Evolutionary conservation across 23 red algal genomes (phyloP).

Genomic region (Agarophyton chilense): DNA sequence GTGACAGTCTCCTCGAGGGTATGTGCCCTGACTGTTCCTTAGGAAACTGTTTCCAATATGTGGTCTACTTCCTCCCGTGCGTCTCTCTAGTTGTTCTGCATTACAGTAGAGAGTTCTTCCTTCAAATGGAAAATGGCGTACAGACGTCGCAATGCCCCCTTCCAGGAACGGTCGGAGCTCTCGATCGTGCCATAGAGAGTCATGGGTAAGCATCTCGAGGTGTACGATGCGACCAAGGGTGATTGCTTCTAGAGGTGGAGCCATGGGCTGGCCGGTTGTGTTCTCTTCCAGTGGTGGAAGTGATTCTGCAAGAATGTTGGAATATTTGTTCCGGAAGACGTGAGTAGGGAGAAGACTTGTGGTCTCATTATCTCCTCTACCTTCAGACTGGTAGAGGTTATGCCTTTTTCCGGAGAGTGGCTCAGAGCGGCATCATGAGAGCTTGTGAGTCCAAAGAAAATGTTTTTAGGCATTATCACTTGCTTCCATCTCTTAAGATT

Average conservation of each 20-base stretch:
- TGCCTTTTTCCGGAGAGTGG: conserved; percentile 6
- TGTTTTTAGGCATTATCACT: background rate
- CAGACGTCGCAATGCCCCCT: conserved; percentile 17
- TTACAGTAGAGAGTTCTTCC: background rate
- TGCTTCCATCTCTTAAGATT: background rate
- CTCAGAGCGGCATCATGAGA: background rate
- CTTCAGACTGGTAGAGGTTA: background rate
- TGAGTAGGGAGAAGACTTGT: background rate
- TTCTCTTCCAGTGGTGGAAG: background rate
- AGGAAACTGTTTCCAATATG: no score
- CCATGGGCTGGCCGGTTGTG: background rate
- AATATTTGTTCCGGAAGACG: conserved; percentile 23
- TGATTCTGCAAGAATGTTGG: background rate
- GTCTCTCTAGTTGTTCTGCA: background rate
- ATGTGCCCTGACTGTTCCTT: no score
- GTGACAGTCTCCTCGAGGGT: background rate
- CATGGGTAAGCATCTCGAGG: conserved; percentile 3
- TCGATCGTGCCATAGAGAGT: background rate
- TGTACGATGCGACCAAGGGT: conserved; percentile 18
- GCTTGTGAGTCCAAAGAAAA: background rate
- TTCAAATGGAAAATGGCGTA: background rate
- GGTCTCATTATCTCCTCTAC: background rate
- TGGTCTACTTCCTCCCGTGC: background rate
- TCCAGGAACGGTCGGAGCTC: background rate
- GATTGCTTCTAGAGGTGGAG: background rate